These are phyloP conservation scores for Pholiota microspora DNA, from an alignment of 768 basidiomycete genomes.

Conservation along the genomic window DNA sequence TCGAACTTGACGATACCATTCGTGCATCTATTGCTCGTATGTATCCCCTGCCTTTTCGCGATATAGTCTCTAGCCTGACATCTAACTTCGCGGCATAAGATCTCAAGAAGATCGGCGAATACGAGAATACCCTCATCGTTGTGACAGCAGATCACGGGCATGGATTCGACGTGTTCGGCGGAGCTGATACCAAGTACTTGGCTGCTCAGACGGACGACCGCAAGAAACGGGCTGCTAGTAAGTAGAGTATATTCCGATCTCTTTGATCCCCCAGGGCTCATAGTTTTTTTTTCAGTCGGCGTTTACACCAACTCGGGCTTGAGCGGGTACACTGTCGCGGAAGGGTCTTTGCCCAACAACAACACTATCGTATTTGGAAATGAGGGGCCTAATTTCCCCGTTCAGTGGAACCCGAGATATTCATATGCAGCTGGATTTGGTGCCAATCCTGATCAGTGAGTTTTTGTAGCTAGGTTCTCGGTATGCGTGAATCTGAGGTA, in stretches of 20 bases:
- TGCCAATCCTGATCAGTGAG: constrained; percentile 41
- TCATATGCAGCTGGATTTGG: constrained; percentile 40
- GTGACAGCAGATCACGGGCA: constrained; percentile 48
- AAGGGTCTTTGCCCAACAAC: constrained; percentile 37
- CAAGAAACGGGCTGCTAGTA: constrained; percentile 31
- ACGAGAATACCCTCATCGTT: constrained; percentile 40
- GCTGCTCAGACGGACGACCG: constrained; percentile 30
- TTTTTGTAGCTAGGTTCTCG: constrained; percentile 1
- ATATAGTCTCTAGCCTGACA: too few relatives aligned
- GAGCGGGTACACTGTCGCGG: constrained; percentile 38
- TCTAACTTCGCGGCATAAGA: constrained; percentile 22
- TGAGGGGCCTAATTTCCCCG: constrained; percentile 44
- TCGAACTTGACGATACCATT: constrained; percentile 45
- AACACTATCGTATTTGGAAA: constrained; percentile 34
- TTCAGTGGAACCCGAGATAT: constrained; percentile 43
- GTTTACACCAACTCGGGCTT: constrained; percentile 36
- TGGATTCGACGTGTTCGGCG: constrained; percentile 45
- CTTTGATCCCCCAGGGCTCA: background rate
- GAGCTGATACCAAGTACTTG: constrained; percentile 38
- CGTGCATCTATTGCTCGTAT: constrained; percentile 38
- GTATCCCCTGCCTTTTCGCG: too few relatives aligned
- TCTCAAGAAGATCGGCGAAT: constrained; percentile 40
- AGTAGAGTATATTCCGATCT: background rate
- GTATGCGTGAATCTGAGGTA: background rate
- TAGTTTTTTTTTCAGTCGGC: constrained; percentile 27